These are phyloP conservation scores for Globisporangium middletonii DNA, from an alignment of 352 stramenopile genomes.

Conservation along the genomic window DNA sequence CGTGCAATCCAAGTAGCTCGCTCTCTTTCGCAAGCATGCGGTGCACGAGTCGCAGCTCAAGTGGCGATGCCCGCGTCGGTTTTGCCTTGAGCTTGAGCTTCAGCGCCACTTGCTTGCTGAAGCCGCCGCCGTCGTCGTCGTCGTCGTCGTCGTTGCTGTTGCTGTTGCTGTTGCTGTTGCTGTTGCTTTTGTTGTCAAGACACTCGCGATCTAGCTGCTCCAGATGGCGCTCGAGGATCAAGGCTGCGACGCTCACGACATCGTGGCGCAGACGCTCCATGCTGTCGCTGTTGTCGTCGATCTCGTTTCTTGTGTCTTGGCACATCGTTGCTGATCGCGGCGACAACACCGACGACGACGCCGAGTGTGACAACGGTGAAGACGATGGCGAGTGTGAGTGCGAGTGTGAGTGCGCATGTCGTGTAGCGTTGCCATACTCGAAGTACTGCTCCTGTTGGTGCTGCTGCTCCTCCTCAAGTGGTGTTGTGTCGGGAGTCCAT, in stretches of 20 bases:
- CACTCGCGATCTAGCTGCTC: slow-evolving; percentile 1
- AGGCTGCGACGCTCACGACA: slow-evolving; percentile 17
- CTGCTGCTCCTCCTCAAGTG: not conserved
- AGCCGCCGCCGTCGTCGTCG: too few relatives aligned
- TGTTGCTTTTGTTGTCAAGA: not conserved
- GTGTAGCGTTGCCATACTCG: too few relatives aligned
- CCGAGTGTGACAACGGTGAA: too few relatives aligned
- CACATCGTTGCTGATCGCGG: too few relatives aligned
- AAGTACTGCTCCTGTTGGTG: not conserved
- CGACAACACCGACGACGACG: too few relatives aligned
- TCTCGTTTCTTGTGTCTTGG: too few relatives aligned
- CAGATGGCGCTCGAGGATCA: slow-evolving; percentile 22
- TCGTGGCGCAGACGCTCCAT: slow-evolving; percentile 15
- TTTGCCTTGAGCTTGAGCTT: too few relatives aligned
- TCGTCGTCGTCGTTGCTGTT: not conserved
- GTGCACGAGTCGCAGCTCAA: slow-evolving; percentile 24
- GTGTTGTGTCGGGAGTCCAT: not conserved
- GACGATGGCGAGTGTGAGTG: too few relatives aligned
- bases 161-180: too few relatives aligned
- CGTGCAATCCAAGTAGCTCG: slow-evolving; percentile 19
- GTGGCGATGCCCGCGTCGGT: not conserved
- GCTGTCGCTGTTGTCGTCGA: not conserved
- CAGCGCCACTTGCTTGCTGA: not conserved
- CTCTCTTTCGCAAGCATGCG: slow-evolving; percentile 31
- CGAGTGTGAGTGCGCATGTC: too few relatives aligned